These are phyloP conservation scores for Candida patagonica DNA, from an alignment of 805 yeast species.

Conservation along the genomic window DNA sequence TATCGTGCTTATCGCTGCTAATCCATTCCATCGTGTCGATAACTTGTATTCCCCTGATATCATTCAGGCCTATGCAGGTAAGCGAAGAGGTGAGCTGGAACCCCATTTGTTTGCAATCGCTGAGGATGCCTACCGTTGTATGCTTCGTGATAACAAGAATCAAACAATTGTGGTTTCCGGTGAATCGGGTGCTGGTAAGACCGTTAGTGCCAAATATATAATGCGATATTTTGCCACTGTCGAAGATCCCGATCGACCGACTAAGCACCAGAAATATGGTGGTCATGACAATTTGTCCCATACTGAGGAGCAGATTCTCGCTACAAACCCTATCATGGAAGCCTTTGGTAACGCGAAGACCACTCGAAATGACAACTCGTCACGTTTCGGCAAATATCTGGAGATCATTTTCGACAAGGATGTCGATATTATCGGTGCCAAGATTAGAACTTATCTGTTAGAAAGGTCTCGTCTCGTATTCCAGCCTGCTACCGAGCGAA, in stretches of 20 bases:
- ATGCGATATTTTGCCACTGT: slow-evolving; percentile 97
- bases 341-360: slow-evolving; percentile 99
- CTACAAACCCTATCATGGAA: slow-evolving; percentile 96
- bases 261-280: slow-evolving; percentile 8
- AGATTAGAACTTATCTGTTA: slow-evolving; percentile 82
- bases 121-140: slow-evolving; percentile 92
- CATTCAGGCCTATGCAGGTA: slow-evolving; percentile 90
- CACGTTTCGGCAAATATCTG: slow-evolving; percentile 92
- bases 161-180: slow-evolving; percentile 97
- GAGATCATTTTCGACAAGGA: slow-evolving; percentile 76
- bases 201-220: slow-evolving; percentile 92
- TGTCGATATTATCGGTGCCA: slow-evolving; percentile 84
- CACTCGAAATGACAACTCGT: slow-evolving; percentile 92
- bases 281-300: slow-evolving; percentile 59
- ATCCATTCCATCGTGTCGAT: slow-evolving; percentile 90
- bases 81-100: slow-evolving; percentile 86
- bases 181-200: slow-evolving; percentile 98
- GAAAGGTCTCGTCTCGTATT: slow-evolving; percentile 92
- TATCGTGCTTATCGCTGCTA: slow-evolving; percentile 90
- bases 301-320: slow-evolving; percentile 88
- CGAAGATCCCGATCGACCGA: slow-evolving; percentile 40
- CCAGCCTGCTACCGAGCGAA: slow-evolving; percentile 85
- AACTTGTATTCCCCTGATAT: slow-evolving; percentile 85
- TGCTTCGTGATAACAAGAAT: slow-evolving; percentile 76
- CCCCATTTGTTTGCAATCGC: slow-evolving; percentile 98